A percentile compares a stretch with the other conserved stretches of the same genome.
phyloP scores from a whole-genome alignment of 805 yeast genomes.

The Myxozyma sirexii region DNA sequence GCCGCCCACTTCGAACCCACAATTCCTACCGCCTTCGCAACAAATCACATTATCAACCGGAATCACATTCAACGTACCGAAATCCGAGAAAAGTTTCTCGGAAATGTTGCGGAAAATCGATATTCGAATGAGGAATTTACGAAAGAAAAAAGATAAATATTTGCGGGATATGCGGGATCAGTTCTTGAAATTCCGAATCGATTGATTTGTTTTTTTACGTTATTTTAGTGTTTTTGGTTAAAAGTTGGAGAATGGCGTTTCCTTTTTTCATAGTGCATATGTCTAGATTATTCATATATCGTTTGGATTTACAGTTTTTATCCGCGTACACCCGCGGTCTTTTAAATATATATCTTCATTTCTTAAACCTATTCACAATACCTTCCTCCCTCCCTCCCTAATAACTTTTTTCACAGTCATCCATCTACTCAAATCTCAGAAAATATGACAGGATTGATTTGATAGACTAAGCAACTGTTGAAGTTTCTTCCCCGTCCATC shows the following conservation, averaged over 20 bases:
- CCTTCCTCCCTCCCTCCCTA: no score
- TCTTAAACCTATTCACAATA: no score
- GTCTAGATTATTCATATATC: not conserved
- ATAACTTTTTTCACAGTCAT: no score
- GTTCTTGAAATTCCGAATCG: not conserved
- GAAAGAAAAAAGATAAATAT: not conserved
- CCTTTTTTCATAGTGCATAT: not conserved
- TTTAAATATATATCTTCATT: no score
- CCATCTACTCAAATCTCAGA: no score
- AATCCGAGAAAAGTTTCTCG: not conserved
- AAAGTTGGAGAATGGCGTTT: not conserved
- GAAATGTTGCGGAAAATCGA: not conserved
- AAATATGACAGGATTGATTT: no score
- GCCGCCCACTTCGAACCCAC: not conserved
- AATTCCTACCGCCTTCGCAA: not conserved
- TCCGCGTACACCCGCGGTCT: no score
- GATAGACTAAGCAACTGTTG: not conserved
- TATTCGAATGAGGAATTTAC: slow-evolving; percentile 1
- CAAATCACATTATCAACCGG: not conserved
- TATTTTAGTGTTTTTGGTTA: no score
- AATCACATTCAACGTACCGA: not conserved
- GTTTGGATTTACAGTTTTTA: no score
- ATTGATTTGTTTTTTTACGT: not conserved
- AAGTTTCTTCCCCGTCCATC: no score
- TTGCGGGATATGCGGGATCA: not conserved